phyloP scores from a whole-genome alignment of 176 grass and related monocot genomes.

The Carex scoparia region DNA sequence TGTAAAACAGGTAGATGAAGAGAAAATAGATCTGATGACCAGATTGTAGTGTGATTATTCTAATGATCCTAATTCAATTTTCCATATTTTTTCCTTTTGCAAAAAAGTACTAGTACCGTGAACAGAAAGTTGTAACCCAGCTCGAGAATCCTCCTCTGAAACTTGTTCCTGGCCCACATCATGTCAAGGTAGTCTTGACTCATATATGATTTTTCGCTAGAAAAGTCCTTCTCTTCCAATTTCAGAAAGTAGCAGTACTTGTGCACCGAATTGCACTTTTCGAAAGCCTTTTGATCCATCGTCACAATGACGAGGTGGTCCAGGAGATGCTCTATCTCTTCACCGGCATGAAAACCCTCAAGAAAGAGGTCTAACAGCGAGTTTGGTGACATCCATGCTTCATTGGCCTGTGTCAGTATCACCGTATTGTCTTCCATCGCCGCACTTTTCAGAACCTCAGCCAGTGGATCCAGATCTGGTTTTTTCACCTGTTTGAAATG shows the following conservation, averaged over 20 bases:
- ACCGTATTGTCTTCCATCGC: slow-evolving; percentile 55
- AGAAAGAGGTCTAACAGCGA: slow-evolving; percentile 67
- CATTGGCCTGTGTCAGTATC: slow-evolving; percentile 55
- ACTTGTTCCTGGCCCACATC: slow-evolving; percentile 52
- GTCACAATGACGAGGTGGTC: slow-evolving; percentile 54
- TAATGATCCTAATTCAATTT: slow-evolving; percentile 2
- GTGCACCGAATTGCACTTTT: slow-evolving; percentile 45
- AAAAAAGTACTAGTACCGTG: slow-evolving; percentile 32
- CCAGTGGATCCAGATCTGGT: slow-evolving; percentile 24
- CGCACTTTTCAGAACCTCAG: slow-evolving; percentile 32
- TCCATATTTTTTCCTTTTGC: neutral
- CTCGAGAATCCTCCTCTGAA: slow-evolving; percentile 50
- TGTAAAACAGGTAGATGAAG: neutral
- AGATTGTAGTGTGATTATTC: neutral
- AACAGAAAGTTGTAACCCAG: slow-evolving; percentile 71
- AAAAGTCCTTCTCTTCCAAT: slow-evolving; percentile 9
- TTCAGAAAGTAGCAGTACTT: slow-evolving; percentile 55
- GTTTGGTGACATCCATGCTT: slow-evolving; percentile 47
- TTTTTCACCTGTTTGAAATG: neutral
- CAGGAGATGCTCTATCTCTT: slow-evolving; percentile 38
- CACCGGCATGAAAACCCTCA: slow-evolving; percentile 53
- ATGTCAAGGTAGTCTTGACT: slow-evolving; percentile 59
- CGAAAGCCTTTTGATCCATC: slow-evolving; percentile 36
- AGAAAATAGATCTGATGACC: neutral
- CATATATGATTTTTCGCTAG: slow-evolving; percentile 29